A percentile compares a stretch with the other conserved stretches of the same genome.
These are phyloP conservation scores for Furcasterigmium furcatum DNA, from an alignment of 2,329 filamentous ascomycete species.

Conservation along the genomic window DNA sequence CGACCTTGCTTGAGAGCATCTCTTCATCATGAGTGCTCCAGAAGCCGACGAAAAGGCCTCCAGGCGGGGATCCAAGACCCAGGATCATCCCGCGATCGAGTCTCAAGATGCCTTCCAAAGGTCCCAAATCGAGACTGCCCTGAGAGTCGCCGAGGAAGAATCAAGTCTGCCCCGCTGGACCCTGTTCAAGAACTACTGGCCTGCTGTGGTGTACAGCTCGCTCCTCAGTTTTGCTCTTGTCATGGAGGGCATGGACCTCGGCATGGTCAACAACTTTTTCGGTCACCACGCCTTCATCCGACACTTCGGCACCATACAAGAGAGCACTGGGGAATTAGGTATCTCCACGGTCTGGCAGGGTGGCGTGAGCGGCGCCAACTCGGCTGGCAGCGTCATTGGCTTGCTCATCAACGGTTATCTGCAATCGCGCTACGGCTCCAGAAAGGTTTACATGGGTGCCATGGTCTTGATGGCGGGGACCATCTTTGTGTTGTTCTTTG, in stretches of 20 bases:
- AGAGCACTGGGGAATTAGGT: background rate
- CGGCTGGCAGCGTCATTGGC: conserved; percentile 39
- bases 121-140: background rate
- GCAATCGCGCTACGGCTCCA: conserved; percentile 27
- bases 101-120: background rate
- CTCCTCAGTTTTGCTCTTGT: background rate
- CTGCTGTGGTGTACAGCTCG: background rate
- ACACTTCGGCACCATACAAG: background rate
- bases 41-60: conserved; percentile 1
- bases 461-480: conserved; percentile 27
- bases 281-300: background rate
- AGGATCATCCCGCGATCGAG: background rate
- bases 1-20: background rate
- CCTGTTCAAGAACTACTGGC: conserved; percentile 1
- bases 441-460: conserved; percentile 31
- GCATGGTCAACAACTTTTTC: conserved; percentile 1
- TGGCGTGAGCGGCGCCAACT: conserved; percentile 34
- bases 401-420: conserved; percentile 36
- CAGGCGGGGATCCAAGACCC: background rate
- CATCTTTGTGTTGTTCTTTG: conserved; percentile 34
- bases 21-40: background rate
- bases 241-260: conserved; percentile 3
- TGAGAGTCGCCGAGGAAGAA: background rate
- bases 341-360: conserved; percentile 29
- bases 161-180: background rate